A percentile compares a stretch with the other conserved stretches of the same genome.
These are phyloP conservation scores for Ophiostoma himal-ulmi DNA, from an alignment of 2,329 filamentous ascomycete genomes.

Conservation along the genomic window DNA sequence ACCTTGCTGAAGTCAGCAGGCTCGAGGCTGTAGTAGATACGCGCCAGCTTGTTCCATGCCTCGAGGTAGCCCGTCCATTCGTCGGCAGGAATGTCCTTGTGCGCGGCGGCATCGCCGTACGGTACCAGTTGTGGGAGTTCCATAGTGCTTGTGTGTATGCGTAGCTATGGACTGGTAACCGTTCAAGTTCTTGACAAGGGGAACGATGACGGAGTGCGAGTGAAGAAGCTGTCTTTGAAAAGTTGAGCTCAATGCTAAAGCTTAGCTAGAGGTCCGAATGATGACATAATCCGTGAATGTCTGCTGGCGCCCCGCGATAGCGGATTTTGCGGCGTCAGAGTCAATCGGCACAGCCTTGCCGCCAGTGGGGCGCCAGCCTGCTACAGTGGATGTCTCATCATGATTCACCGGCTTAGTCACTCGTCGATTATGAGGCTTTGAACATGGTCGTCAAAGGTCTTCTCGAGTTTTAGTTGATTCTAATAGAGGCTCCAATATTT, in stretches of 20 bases:
- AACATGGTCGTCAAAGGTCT: neutral
- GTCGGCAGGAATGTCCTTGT: slow-evolving; percentile 55
- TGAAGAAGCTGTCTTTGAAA: neutral
- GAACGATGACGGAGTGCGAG: neutral
- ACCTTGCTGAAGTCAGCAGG: slow-evolving; percentile 49
- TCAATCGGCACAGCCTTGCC: slow-evolving; percentile 7
- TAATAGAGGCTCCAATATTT: neutral
- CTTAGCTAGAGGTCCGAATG: slow-evolving; percentile 3
- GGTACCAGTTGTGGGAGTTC: slow-evolving; percentile 66
- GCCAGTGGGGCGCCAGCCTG: neutral
- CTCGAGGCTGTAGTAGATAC: slow-evolving; percentile 57
- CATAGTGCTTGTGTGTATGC: neutral
- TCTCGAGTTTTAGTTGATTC: neutral
- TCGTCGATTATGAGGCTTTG: neutral
- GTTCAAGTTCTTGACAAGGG: neutral
- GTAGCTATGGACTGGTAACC: neutral
- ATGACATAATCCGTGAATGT: neutral
- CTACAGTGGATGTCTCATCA: neutral
- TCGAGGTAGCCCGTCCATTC: slow-evolving; percentile 76
- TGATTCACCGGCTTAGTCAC: slow-evolving; percentile 3
- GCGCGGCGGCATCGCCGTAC: slow-evolving; percentile 60
- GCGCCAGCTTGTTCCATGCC: slow-evolving; percentile 65
- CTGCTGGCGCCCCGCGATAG: neutral
- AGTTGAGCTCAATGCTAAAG: neutral
- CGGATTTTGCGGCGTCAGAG: neutral